These are phyloP conservation scores for Cyathus pygmaeus DNA, from an alignment of 1,284 basidiomycete genomes.

Conservation along the genomic window DNA sequence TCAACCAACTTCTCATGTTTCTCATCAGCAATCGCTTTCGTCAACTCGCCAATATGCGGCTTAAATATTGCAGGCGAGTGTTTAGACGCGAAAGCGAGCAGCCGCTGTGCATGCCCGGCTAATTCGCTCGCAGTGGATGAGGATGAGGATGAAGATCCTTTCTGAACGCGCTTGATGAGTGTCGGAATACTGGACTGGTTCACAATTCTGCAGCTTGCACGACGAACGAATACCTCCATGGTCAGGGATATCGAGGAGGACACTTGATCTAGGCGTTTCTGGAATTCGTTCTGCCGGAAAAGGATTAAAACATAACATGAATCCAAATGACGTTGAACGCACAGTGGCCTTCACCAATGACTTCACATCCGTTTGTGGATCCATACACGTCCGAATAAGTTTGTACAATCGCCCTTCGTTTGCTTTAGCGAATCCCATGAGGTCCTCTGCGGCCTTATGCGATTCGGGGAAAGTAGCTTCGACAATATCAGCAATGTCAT, in stretches of 20 bases:
- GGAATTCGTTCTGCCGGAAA: constrained; percentile 74
- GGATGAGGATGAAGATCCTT: constrained; percentile 38
- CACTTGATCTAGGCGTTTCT: constrained; percentile 78
- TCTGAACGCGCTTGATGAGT: constrained; percentile 75
- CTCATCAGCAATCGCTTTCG: constrained; percentile 72
- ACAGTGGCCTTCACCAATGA: constrained; percentile 83
- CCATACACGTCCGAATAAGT: constrained; percentile 83
- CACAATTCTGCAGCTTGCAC: constrained; percentile 77
- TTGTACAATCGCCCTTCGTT: constrained; percentile 92
- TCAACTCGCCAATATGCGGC: constrained; percentile 79
- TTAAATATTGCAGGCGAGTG: constrained; percentile 80
- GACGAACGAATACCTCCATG: constrained; percentile 78
- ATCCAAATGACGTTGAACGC: constrained; percentile 31
- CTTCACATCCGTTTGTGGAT: constrained; percentile 86
- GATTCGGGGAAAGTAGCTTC: constrained; percentile 73
- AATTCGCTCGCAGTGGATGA: constrained; percentile 21
- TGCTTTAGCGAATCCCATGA: constrained; percentile 85
- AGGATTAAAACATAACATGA: neutral
- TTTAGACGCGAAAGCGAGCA: constrained; percentile 80
- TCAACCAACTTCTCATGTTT: constrained; percentile 70
- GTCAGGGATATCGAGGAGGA: constrained; percentile 72
- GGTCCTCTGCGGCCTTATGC: constrained; percentile 80
- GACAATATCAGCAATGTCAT: neutral
- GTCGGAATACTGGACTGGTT: constrained; percentile 89
- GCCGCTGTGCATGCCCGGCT: constrained; percentile 58